phyloP scores from a whole-genome alignment of 2,329 filamentous ascomycete genomes.

The Madurella fahalii region DNA sequence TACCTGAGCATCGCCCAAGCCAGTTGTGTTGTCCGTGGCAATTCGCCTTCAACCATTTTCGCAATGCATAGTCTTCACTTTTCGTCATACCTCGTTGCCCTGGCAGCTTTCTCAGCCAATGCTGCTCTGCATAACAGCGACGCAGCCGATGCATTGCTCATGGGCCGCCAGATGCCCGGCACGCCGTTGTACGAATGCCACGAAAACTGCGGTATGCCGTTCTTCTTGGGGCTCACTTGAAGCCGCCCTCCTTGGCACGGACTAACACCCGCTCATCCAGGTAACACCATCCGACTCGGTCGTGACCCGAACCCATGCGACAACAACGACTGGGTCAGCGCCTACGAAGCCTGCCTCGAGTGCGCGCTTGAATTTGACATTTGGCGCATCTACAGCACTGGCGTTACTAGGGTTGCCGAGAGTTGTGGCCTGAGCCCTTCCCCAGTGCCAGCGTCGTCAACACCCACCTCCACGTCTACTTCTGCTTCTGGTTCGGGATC shows the following conservation, averaged over 20 bases:
- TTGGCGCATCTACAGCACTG: conserved; percentile 41
- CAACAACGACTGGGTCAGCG: conserved; percentile 36
- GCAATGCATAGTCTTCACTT: conserved; percentile 6
- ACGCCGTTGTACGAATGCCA: conserved; percentile 46
- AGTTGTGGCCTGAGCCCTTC: conserved; percentile 28
- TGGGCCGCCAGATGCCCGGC: conserved; percentile 43
- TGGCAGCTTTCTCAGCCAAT: conserved; percentile 6
- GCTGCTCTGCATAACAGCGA: conserved; percentile 12
- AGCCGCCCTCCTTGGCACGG: background rate
- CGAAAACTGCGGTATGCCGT: conserved; percentile 44
- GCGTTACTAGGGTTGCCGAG: conserved; percentile 32
- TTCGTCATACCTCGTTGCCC: background rate
- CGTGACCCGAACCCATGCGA: conserved; percentile 35
- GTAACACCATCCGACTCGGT: conserved; percentile 35
- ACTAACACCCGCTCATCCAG: conserved; percentile 16
- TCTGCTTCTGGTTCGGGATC: background rate
- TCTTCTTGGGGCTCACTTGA: conserved; percentile 2
- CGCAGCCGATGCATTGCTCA: conserved; percentile 24
- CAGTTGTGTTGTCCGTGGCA: background rate
- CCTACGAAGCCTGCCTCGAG: conserved; percentile 42
- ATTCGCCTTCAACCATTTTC: background rate
- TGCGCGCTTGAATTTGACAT: conserved; percentile 42
- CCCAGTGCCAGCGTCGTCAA: background rate
- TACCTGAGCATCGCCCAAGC: too few species aligned
- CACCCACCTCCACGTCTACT: background rate